Percentiles rank a stretch among this genome's conserved stretches.
Conservation (phyloP, 306 rosid species). For the Cicer bijugum region DNA sequence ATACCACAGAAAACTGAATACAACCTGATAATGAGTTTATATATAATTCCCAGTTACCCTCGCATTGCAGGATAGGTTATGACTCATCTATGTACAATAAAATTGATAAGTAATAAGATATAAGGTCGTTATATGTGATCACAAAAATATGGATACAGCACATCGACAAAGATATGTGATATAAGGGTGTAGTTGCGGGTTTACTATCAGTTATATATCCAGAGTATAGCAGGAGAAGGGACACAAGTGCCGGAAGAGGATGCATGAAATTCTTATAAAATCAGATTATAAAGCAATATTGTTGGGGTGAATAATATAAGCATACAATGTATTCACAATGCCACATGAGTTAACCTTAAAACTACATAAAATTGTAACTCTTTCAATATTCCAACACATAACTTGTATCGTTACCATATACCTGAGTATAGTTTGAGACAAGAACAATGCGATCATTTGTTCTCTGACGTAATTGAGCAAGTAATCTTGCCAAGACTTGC, state of each 20-base stretch:
- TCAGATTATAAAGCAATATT: conserved; percentile 21
- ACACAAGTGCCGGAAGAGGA: conserved; percentile 14
- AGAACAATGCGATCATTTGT: conserved; percentile 94
- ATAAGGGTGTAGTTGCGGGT: conserved; percentile 8
- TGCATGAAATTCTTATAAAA: conserved; percentile 13
- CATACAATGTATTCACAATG: conserved; percentile 19
- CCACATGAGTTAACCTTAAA: conserved; percentile 19
- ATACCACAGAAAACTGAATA: neutral
- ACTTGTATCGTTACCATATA: conserved; percentile 41
- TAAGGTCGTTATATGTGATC: neutral
- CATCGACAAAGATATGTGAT: neutral
- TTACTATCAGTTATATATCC: conserved; percentile 23
- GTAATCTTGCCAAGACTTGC: conserved; percentile 94
- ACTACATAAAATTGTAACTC: conserved; percentile 40
- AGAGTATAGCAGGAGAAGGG: conserved; percentile 19
- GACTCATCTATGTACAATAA: neutral
- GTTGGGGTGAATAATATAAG: neutral
- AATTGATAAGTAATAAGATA: conserved; percentile 3
- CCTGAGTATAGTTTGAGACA: conserved; percentile 98
- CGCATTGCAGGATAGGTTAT: neutral
- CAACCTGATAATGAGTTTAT: neutral
- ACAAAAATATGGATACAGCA: conserved; percentile 33
- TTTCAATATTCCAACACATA: neutral
- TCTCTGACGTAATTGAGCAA: conserved; percentile 75
- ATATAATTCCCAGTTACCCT: conserved; percentile 1